Evolutionary conservation across 495 filamentous ascomycete genomes (phyloP).

Genomic region (Baudoinia panamericana): DNA sequence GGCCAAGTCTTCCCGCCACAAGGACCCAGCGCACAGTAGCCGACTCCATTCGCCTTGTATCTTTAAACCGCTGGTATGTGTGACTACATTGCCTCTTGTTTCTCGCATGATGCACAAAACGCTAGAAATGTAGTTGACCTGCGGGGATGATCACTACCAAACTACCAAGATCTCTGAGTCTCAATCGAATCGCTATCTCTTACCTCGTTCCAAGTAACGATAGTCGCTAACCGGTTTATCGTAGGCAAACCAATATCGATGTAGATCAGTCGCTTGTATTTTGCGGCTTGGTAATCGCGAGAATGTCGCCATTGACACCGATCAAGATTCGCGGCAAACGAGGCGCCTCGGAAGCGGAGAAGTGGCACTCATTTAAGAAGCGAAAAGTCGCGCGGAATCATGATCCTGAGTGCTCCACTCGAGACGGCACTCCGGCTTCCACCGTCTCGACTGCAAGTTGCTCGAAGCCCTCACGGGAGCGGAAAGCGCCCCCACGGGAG

Average conservation of each 20-base stretch:
- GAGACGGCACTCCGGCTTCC: neutral
- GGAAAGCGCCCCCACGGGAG: neutral
- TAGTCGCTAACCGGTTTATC: too few species aligned
- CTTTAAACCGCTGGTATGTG: neutral
- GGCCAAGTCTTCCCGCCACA: too few species aligned
- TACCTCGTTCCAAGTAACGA: too few species aligned
- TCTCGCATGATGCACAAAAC: constrained; percentile 16
- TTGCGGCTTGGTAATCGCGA: neutral
- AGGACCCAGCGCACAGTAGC: too few species aligned
- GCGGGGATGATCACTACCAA: constrained; percentile 6
- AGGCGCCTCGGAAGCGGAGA: constrained; percentile 6
- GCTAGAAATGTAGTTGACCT: constrained; percentile 17
- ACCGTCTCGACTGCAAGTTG: neutral
- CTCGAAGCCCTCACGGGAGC: constrained; percentile 2
- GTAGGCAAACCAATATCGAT: neutral
- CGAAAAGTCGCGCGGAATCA: too few species aligned
- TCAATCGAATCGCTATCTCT: too few species aligned
- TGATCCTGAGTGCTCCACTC: too few species aligned
- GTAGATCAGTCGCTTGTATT: neutral
- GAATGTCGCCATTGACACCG: constrained; percentile 2
- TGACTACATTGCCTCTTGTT: neutral
- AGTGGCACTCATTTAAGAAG: constrained; percentile 12
- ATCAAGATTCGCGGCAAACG: constrained; percentile 16
- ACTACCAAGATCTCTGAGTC: constrained; percentile 23
- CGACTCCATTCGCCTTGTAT: neutral